Evolutionary conservation across 345 rosid species (phyloP), one percentile per base, ranked within the genome.

Genomic region (Populus davidiana): DNA sequence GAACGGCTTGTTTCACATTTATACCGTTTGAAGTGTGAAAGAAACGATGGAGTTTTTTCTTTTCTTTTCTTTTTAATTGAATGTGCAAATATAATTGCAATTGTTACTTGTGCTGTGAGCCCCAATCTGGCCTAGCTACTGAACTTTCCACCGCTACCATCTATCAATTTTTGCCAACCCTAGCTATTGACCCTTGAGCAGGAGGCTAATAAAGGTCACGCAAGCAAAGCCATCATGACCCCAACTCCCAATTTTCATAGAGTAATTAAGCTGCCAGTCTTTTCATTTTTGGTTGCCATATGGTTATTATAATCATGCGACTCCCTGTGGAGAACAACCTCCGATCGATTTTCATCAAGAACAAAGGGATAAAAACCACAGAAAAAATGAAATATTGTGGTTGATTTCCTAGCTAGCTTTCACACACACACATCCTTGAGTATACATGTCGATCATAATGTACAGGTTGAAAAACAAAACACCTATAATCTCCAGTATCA

Each of bases 391-490:
- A 11, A 43, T 10, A 43, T 43, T 13, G 47, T 2, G 14, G 13
- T 11, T 33, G 5, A 33, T 33, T 38, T 43, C 14, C 64, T 23
- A 10, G 29, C 64, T 23, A 59, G 29, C 64, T n/a, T n/a, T 10
- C 14, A n/a, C 25, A 10, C 10, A 21, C n/a, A 7, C 23, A 3
- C 27, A n/a, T 17, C 41, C 77, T 25, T 17, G 14, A 25, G 23
- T 25, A 41, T 36, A 59, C 33, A 0, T 5, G 62, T 38, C 36
- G 39, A 38, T 77, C 67, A 83, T 86, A 81, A 79, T 86, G 70
- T 41, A 71, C 41, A 69, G 36, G 80, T 81, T 83, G 88, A 86
- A 80, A 73, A 50, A 69, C 2, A 41, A 41, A 8, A 67, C 43
- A 13, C 47, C 33, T 47, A 59, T 41, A 31, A 10, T 59, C 25